These are phyloP conservation scores for Gastrolobium bilobum DNA, from an alignment of 306 rosid genomes.

Conservation along the genomic window DNA sequence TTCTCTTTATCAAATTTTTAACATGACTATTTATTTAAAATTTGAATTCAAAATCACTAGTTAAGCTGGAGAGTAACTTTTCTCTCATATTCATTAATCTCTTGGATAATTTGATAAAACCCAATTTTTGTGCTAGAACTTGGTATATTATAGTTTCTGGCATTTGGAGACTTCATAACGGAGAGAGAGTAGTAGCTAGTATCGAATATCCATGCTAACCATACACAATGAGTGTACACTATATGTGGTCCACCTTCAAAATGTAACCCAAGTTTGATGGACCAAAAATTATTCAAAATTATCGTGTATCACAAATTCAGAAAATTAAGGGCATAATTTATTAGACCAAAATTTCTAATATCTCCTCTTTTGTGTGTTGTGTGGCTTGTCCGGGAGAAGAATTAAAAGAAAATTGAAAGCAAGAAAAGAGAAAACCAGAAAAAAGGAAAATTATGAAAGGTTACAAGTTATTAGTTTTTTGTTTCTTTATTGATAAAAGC, in stretches of 20 bases:
- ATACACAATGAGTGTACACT: neutral
- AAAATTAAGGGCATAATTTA: neutral
- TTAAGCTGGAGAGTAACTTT: neutral
- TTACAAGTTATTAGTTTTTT: neutral
- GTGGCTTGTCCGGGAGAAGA: neutral
- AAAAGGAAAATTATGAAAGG: neutral
- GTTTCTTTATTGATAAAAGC: neutral
- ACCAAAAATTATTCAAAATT: neutral
- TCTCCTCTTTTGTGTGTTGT: neutral
- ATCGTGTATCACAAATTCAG: neutral
- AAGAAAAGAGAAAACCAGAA: neutral
- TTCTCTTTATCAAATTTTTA: too few relatives aligned
- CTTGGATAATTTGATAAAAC: neutral
- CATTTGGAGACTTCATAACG: neutral
- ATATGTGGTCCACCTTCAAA: neutral
- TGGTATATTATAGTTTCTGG: neutral
- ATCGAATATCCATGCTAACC: neutral
- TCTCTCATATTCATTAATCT: conserved; percentile 1
- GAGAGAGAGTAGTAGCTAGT: neutral
- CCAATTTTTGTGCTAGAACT: neutral
- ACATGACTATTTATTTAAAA: too few relatives aligned
- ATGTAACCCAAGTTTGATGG: neutral
- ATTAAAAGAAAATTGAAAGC: neutral
- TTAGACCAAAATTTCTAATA: too few relatives aligned
- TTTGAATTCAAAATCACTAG: too few relatives aligned